phyloP scores from a whole-genome alignment of 495 filamentous ascomycete genomes.

The Cercophora newfieldiana region DNA sequence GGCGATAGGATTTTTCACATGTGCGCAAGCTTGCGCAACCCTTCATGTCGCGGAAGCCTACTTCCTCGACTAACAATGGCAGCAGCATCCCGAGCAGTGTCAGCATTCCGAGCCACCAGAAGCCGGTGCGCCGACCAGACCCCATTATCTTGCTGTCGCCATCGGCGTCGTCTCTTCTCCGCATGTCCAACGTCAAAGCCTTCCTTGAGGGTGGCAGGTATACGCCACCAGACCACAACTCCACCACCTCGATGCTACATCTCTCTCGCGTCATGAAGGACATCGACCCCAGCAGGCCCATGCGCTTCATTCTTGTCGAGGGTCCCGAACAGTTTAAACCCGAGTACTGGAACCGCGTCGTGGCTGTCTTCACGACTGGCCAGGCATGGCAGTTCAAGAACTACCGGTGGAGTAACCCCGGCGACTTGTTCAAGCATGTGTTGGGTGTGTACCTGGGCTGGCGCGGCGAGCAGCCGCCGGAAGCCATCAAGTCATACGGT shows the following conservation, averaged over 20 bases:
- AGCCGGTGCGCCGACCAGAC: constrained; percentile 65
- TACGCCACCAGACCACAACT: constrained; percentile 68
- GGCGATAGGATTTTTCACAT: constrained; percentile 87
- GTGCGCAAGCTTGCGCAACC: constrained; percentile 81
- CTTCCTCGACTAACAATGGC: constrained; percentile 30
- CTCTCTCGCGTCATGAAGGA: constrained; percentile 76
- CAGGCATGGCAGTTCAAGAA: constrained; percentile 98
- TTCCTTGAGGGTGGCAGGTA: constrained; percentile 89
- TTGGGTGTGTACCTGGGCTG: constrained; percentile 89
- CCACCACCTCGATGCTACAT: constrained; percentile 76
- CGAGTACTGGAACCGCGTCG: constrained; percentile 94
- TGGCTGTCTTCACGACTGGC: constrained; percentile 96
- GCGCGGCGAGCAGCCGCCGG: constrained; percentile 79
- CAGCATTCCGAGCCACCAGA: constrained; percentile 48
- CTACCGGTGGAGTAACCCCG: constrained; percentile 91
- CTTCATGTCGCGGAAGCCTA: constrained; percentile 69
- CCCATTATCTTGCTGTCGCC: constrained; percentile 98
- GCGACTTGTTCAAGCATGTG: constrained; percentile 85
- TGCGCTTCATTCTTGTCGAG: constrained; percentile 95
- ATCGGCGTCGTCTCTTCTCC: constrained; percentile 95
- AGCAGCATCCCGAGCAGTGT: constrained; percentile 36
- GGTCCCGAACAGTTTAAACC: constrained; percentile 91
- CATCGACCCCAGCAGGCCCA: constrained; percentile 67
- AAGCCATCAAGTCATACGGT: constrained; percentile 78
- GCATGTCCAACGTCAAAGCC: constrained; percentile 93